Evolutionary conservation across 192 early-diverging fungal genomes (phyloP).

Genomic region (Coemansia sp.): DNA sequence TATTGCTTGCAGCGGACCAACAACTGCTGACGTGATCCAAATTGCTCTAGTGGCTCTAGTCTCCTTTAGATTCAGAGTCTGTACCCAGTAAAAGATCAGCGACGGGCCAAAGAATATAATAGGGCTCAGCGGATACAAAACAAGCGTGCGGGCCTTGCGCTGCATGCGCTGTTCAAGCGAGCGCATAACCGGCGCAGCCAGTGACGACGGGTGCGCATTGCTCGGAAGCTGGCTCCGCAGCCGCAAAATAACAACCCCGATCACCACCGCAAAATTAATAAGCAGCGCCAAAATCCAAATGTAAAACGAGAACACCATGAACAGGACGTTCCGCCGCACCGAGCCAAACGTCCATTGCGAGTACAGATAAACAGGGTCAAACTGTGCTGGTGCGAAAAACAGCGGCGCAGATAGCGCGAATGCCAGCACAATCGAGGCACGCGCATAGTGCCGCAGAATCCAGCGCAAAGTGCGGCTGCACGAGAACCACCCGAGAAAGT

Average conservation of each 20-base stretch:
- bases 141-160: slow-evolving; percentile 36
- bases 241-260: slow-evolving; percentile 22
- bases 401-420: slow-evolving; percentile 26
- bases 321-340: slow-evolving; percentile 15
- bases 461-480: slow-evolving; percentile 31
- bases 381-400: slow-evolving; percentile 28
- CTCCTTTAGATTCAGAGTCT: slow-evolving; percentile 30
- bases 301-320: slow-evolving; percentile 38
- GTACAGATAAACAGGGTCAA: slow-evolving; percentile 26
- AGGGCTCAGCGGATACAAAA: slow-evolving; percentile 45
- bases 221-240: slow-evolving; percentile 25
- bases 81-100: slow-evolving; percentile 42
- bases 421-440: slow-evolving; percentile 13
- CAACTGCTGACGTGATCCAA: slow-evolving; percentile 19
- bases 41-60: slow-evolving; percentile 12
- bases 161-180: slow-evolving; percentile 42
- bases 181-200: slow-evolving; percentile 41
- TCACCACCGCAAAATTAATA: slow-evolving; percentile 38
- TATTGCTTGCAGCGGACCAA: slow-evolving; percentile 33
- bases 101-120: slow-evolving; percentile 35
- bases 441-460: slow-evolving; percentile 33
- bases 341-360: slow-evolving; percentile 47
- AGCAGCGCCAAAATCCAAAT: slow-evolving; percentile 32
- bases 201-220: slow-evolving; percentile 13
- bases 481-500: slow-evolving; percentile 41